phyloP scores from a whole-genome alignment of 2,329 filamentous ascomycete genomes.

The Alternaria ventricosa region DNA sequence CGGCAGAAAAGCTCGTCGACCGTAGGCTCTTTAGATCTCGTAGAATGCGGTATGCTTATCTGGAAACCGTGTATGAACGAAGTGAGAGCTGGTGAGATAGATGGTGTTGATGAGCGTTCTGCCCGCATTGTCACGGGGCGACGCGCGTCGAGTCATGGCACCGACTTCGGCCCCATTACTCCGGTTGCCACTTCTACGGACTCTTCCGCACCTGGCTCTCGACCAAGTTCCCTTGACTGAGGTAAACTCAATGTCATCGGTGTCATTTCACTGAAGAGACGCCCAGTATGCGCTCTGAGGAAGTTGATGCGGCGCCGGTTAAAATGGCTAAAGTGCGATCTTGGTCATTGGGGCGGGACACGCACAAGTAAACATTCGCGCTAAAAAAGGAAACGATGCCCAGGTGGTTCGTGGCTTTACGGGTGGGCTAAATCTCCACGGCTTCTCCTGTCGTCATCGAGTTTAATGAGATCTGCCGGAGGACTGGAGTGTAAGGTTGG shows the following conservation, averaged over 20 bases:
- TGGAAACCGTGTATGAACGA: neutral
- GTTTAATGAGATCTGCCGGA: neutral
- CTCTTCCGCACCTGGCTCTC: neutral
- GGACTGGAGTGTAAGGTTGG: neutral
- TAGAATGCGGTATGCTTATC: neutral
- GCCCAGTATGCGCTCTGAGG: neutral
- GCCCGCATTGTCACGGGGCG: neutral
- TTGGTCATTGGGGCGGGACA: neutral
- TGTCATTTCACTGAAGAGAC: neutral
- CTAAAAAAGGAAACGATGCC: neutral
- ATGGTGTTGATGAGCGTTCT: neutral
- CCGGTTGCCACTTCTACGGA: neutral
- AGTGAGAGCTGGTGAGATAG: neutral
- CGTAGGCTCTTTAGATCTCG: neutral
- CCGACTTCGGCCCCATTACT: neutral
- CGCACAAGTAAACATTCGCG: neutral
- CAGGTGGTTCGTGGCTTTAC: conserved; percentile 4
- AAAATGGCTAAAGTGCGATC: conserved; percentile 8
- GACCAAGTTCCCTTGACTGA: neutral
- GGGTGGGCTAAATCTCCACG: neutral
- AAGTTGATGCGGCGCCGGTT: neutral
- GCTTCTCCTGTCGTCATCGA: conserved; percentile 7
- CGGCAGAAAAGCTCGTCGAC: neutral
- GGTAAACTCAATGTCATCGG: neutral
- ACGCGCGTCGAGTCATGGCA: neutral